Conservation (phyloP, 164 flowering plant species). For the Magnolia kwangsiensis region DNA sequence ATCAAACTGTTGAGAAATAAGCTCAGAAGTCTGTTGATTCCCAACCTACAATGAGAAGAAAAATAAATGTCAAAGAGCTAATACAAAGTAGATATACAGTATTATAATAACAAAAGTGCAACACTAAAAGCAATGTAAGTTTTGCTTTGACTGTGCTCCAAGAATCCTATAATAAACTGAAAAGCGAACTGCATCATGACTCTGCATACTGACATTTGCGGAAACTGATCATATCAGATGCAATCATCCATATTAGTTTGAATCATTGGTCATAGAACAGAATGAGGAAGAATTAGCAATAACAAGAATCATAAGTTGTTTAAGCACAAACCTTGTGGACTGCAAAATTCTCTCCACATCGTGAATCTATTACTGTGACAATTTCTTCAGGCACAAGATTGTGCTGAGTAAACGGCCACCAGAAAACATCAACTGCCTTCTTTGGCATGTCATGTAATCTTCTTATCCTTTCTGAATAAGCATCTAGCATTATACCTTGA, state of each 20-base stretch:
- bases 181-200: not conserved
- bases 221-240: no score
- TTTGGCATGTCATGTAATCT: constrained; percentile 68
- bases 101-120: not conserved
- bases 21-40: constrained; percentile 16
- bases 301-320: not conserved
- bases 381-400: constrained; percentile 63
- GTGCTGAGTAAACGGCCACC: constrained; percentile 99
- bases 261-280: no score
- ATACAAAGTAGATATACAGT: not conserved
- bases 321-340: constrained; percentile 62
- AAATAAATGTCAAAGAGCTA: not conserved
- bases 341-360: constrained; percentile 91
- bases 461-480: constrained; percentile 47
- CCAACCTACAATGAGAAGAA: constrained; percentile 25
- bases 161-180: no score
- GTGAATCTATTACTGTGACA: constrained; percentile 94
- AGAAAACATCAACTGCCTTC: constrained; percentile 62
- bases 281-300: not conserved
- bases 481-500: constrained; percentile 52
- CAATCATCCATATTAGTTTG: no score
- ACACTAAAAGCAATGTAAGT: not conserved
- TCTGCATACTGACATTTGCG: not conserved
- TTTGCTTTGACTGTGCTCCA: no score
- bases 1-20: constrained; percentile 76